Evolutionary conservation across 2,329 filamentous ascomycete species (phyloP).

Genomic region (Colletotrichum somersetense): DNA sequence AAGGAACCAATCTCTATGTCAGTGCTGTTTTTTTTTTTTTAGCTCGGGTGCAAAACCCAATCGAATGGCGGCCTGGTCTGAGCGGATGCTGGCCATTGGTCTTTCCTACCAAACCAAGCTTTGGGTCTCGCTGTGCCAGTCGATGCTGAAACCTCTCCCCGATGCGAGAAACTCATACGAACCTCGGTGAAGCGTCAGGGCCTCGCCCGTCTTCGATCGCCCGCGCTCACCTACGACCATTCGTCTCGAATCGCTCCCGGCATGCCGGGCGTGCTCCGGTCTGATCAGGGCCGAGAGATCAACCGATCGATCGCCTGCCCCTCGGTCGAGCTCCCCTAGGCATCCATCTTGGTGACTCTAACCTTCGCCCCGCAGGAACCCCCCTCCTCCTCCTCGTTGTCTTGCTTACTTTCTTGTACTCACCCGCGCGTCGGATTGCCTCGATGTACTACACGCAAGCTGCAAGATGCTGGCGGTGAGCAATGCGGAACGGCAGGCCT

Average conservation of each 20-base stretch:
- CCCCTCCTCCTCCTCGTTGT: no score
- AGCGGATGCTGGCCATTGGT: conserved; percentile 1
- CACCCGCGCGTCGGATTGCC: background rate
- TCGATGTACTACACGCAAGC: conserved; percentile 1
- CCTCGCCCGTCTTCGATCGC: background rate
- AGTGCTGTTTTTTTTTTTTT: background rate
- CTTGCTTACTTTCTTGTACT: background rate
- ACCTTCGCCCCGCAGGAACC: background rate
- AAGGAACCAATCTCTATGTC: no score
- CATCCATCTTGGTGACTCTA: background rate
- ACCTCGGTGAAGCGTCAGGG: background rate
- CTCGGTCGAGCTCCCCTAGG: background rate
- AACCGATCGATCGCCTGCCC: background rate
- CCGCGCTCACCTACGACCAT: background rate
- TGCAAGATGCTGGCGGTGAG: conserved; percentile 24
- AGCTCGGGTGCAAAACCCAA: background rate
- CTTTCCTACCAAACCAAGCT: conserved; percentile 1
- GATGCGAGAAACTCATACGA: background rate
- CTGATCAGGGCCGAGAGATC: background rate
- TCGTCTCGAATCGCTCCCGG: background rate
- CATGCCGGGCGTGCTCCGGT: background rate
- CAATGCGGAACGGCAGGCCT: background rate
- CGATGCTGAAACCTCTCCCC: conserved; percentile 1
- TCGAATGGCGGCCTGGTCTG: conserved; percentile 17
- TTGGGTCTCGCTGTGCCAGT: conserved; percentile 16